Evolutionary conservation across 129 eudicot genomes (phyloP), one percentile per base, ranked within the genome.

Genomic region (Helianthus annuus): DNA sequence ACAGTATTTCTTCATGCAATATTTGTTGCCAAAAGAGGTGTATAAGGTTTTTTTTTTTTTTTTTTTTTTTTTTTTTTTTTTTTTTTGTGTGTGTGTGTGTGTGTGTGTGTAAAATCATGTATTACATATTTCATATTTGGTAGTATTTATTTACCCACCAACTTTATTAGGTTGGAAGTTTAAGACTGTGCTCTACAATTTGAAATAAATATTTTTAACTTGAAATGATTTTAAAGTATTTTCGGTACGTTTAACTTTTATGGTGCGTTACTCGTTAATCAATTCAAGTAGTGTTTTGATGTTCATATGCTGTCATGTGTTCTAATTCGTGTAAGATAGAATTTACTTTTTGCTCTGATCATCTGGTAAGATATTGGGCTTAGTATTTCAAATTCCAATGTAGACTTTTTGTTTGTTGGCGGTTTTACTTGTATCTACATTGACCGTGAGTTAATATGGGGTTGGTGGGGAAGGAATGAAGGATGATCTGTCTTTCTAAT

Each of bases 381-480:
- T n/a, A 14, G 8, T 39, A 51, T 39, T 39, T 4, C 1, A 49
- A 49, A 51, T 39, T 39, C 1, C 1, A 49, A 49, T 49, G 51
- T 16, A 49, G 45, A 39, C 10, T 15, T 64, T 64, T 39, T 44
- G 7, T 39, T 64, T 64, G 49, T 16, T 64, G 51, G 4, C 32
- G 13, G 42, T 44, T 39, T 2, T 64, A 64, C 15, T 64, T 17
- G 3, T 7, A 16, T 64, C 49, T n/a, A 10, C 29, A 24, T 64
- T 64, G 68, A 63, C 68, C 40, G 39, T 38, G 48, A 63, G 29
- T 15, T 63, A 63, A 3, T 38, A 16, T 63, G 27, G 48, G 49
- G 32, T 69, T 69, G 48, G 62, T 69, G 73, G 12, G 9, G 32
- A 46, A 52, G 62, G 72, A 27, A 9, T n/a, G 32, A 46, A 52